Conservation (phyloP, 805 yeast species). For the Zygoascus bituminiphila region DNA sequence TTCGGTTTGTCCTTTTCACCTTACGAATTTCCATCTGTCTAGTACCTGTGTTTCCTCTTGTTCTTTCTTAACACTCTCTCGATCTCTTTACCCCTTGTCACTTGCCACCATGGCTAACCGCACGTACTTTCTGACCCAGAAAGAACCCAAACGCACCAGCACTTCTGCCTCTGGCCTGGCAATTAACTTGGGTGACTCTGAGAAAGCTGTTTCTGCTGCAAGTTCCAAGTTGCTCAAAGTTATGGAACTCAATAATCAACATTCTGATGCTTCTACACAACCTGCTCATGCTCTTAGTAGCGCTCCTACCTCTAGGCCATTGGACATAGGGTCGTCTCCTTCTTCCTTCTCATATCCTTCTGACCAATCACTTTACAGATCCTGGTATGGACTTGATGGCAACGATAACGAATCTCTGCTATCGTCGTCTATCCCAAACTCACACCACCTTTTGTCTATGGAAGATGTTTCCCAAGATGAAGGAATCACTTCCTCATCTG, state of each 20-base stretch:
- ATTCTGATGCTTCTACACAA: neutral
- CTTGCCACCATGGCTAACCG: neutral
- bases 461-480: constrained; percentile 1
- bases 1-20: too few relatives aligned
- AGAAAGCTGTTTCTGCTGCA: neutral
- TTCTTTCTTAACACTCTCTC: too few relatives aligned
- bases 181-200: neutral
- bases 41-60: too few relatives aligned
- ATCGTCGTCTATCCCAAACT: neutral
- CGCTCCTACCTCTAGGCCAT: neutral
- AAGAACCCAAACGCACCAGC: neutral
- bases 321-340: neutral
- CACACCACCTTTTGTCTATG: neutral
- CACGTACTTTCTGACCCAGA: neutral
- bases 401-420: neutral
- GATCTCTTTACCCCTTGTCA: neutral
- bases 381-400: neutral
- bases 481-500: neutral
- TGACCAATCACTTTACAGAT: neutral
- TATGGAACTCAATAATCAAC: neutral
- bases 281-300: neutral
- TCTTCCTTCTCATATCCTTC: neutral
- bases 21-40: too few relatives aligned
- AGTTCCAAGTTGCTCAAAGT: neutral
- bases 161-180: neutral